A percentile compares a stretch with the other conserved stretches of the same genome.
Evolutionary conservation across 176 grass and related monocot species (phyloP).

Genomic region (Aegilops speltoides): DNA sequence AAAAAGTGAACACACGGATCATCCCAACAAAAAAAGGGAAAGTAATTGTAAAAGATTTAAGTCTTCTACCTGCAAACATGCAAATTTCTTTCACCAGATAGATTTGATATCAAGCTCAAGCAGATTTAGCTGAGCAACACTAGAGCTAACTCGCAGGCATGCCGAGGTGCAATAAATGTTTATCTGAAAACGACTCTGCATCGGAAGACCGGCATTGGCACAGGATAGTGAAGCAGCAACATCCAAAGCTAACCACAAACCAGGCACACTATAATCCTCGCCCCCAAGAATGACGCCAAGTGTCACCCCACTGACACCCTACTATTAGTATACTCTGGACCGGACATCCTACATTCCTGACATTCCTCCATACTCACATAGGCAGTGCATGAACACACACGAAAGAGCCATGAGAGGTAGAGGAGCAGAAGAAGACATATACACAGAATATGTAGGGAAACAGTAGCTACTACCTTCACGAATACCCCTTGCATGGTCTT

Average conservation of each 20-base stretch:
- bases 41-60: neutral
- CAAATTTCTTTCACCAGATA: constrained; percentile 2
- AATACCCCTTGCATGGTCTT: neutral
- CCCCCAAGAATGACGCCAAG: constrained; percentile 9
- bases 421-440: constrained; percentile 35
- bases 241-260: constrained; percentile 33
- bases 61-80: neutral
- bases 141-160: neutral
- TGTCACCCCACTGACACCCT: constrained; percentile 11
- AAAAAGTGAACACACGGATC: neutral
- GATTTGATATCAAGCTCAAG: neutral
- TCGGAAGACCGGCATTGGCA: neutral
- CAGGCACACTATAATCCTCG: neutral
- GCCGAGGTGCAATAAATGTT: constrained; percentile 20
- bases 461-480: neutral
- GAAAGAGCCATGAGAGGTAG: constrained; percentile 30
- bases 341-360: neutral
- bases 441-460: constrained; percentile 25
- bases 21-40: neutral
- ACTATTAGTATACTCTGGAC: constrained; percentile 36
- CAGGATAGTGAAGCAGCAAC: neutral
- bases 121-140: constrained; percentile 3
- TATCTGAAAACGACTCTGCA: constrained; percentile 22
- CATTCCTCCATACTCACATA: neutral
- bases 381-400: neutral